These are phyloP conservation scores for Hypoxylon trugodes DNA, from an alignment of 495 filamentous ascomycete species.

Conservation along the genomic window DNA sequence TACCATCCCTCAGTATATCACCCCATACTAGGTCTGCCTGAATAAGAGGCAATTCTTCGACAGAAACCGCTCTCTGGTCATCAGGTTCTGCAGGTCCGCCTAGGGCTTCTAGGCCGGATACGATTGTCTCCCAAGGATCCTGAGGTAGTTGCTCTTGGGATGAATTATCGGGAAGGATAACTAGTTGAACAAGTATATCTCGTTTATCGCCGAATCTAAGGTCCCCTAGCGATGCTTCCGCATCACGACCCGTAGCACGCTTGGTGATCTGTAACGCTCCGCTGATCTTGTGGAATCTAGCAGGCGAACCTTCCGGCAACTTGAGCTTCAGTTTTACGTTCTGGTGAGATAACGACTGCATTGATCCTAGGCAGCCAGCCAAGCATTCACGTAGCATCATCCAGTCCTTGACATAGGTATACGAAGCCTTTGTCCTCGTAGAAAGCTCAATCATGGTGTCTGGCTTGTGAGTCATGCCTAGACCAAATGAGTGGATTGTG, in stretches of 20 bases:
- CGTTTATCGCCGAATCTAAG: conserved; percentile 97
- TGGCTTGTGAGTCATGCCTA: conserved; percentile 96
- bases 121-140: conserved; percentile 96
- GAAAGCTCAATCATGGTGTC: conserved; percentile 99
- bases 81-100: conserved; percentile 91
- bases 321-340: conserved; percentile 97
- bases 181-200: conserved; percentile 94
- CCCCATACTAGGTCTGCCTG: conserved; percentile 95
- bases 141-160: conserved; percentile 88
- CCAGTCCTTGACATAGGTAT: conserved; percentile 99
- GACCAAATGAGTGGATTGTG: conserved; percentile 93
- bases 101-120: conserved; percentile 93
- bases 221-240: conserved; percentile 92
- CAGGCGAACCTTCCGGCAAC: conserved; percentile 93
- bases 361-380: conserved; percentile 90
- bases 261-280: conserved; percentile 97
- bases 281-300: conserved; percentile 98
- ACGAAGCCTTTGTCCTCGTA: conserved; percentile 93
- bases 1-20: conserved; percentile 91
- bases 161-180: conserved; percentile 87
- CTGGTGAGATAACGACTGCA: conserved; percentile 97
- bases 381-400: conserved; percentile 99
- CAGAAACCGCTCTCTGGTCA: conserved; percentile 81
- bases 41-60: conserved; percentile 95
- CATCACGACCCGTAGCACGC: conserved; percentile 94